Evolutionary conservation across 163 green algal species (phyloP), one percentile per base, ranked within the genome.

Genomic region (Smithsoniella earleae): DNA sequence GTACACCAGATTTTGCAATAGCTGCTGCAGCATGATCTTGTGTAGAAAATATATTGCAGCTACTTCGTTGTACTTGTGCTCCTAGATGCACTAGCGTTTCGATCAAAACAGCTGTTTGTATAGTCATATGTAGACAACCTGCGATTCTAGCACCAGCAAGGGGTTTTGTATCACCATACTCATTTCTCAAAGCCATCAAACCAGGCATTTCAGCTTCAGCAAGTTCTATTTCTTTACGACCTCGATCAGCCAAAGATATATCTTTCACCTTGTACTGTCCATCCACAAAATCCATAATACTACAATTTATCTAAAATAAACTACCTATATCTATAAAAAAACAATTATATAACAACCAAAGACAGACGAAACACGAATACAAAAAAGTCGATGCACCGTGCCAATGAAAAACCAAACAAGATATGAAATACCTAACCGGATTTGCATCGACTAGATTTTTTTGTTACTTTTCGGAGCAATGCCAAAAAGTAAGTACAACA

Each of bases 41-140:
- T 38, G 86, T 92, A 77, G 81, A 89, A 79, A 91, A 92, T 75
- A 93, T 93, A 86, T 93, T 93, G 84, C 87, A 93, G 2, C 82
- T 88, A 82, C 86, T 92, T 85, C 87, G 92, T 36, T 87, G 76
- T 18, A 90, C 85, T 65, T 97, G 89, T 33, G 94, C 94, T 66
- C 94, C 94, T 31, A 99, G 83, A 8, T 88, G 89, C 27, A 88
- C 89, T 27, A 99, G 87, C 13, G 91, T 97, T 90, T 99, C 94
- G 43, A 98, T 97, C 36, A 99, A 88, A 55, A 98, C 94, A 2
- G 94, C 94, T 2, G 94, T 99, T 87, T 98, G 93, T 73, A 98
- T 92, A 62, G 94, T 99, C 94, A 99, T 99, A 87, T 99, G 94
- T 73, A 99, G 86, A n/a, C 89, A 97, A 65, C 92, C 92, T 33